Evolutionary conservation across 805 yeast species (phyloP).

Genomic region (Huiozyma sinensis): DNA sequence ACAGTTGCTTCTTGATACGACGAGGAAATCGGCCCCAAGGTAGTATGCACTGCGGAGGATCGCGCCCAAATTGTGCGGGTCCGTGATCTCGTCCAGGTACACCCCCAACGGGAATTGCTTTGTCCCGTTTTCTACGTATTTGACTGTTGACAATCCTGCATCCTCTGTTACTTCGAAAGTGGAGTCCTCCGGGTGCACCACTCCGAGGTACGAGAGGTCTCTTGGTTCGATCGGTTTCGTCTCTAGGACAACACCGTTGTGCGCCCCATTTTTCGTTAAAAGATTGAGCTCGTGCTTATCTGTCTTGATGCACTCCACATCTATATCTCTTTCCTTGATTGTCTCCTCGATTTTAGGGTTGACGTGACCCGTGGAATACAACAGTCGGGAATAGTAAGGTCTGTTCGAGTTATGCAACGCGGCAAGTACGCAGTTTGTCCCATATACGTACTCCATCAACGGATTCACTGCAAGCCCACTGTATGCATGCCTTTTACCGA

Average conservation of each 20-base stretch:
- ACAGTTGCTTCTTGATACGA: conserved; percentile 56
- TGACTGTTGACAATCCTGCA: neutral
- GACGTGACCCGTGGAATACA: conserved; percentile 19
- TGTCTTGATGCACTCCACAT: conserved; percentile 41
- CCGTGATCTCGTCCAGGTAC: conserved; percentile 69
- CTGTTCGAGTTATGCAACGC: conserved; percentile 53
- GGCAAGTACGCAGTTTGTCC: conserved; percentile 64
- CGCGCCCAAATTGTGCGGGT: conserved; percentile 84
- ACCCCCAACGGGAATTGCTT: conserved; percentile 53
- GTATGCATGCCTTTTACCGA: neutral
- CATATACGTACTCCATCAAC: conserved; percentile 59
- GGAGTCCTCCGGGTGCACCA: conserved; percentile 12
- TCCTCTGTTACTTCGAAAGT: conserved; percentile 3
- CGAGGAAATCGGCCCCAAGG: conserved; percentile 72
- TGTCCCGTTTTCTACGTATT: conserved; percentile 3
- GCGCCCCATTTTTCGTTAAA: conserved; percentile 58
- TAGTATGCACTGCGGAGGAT: conserved; percentile 69
- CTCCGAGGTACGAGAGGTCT: conserved; percentile 25
- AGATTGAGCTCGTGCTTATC: conserved; percentile 42
- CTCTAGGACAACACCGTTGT: conserved; percentile 70
- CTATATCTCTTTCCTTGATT: conserved; percentile 5
- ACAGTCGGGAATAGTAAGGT: conserved; percentile 39
- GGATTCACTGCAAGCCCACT: conserved; percentile 31
- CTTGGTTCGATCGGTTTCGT: conserved; percentile 33
- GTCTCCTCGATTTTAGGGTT: neutral